A percentile compares a stretch with the other conserved stretches of the same genome.
Conservation (phyloP, 148 eudicot genomes). For the Bassia scoparia region DNA sequence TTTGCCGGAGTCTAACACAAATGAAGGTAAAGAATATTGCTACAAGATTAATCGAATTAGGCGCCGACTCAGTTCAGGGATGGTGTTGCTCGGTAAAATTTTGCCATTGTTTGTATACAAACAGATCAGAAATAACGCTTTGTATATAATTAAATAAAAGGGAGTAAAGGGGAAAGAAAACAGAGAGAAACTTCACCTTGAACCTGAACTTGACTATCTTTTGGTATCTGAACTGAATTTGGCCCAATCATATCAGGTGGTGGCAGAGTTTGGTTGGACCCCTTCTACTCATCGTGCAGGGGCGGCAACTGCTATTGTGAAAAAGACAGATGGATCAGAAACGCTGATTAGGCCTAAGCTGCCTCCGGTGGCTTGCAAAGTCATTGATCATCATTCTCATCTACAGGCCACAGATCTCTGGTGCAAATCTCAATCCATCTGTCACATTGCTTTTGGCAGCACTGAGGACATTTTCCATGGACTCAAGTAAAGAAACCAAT, state of each 20-base stretch:
- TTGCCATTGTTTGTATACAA: neutral
- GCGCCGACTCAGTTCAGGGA: neutral
- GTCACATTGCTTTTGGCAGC: constrained; percentile 89
- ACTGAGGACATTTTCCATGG: constrained; percentile 95
- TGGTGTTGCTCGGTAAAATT: neutral
- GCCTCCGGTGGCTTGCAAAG: constrained; percentile 82
- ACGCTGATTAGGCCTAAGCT: constrained; percentile 78
- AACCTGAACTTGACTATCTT: constrained; percentile 12
- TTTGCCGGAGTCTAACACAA: too few relatives aligned
- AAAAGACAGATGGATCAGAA: constrained; percentile 75
- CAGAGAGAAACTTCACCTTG: constrained; percentile 6
- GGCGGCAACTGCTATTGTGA: constrained; percentile 76
- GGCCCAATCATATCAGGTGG: constrained; percentile 47
- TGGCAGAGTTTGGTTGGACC: constrained; percentile 94
- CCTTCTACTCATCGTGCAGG: constrained; percentile 71
- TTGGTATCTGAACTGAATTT: constrained; percentile 13
- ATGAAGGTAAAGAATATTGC: too few relatives aligned
- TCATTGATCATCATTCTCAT: constrained; percentile 80
- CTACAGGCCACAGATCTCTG: constrained; percentile 94
- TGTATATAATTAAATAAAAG: neutral
- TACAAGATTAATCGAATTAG: too few relatives aligned
- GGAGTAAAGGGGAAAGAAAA: neutral
- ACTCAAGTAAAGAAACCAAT: constrained; percentile 49
- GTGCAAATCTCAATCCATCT: constrained; percentile 90
- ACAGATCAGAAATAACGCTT: neutral